Percentiles rank a stretch among this genome's conserved stretches.
phyloP scores from a whole-genome alignment of 2,329 filamentous ascomycete species.

The Acarospora socialis region DNA sequence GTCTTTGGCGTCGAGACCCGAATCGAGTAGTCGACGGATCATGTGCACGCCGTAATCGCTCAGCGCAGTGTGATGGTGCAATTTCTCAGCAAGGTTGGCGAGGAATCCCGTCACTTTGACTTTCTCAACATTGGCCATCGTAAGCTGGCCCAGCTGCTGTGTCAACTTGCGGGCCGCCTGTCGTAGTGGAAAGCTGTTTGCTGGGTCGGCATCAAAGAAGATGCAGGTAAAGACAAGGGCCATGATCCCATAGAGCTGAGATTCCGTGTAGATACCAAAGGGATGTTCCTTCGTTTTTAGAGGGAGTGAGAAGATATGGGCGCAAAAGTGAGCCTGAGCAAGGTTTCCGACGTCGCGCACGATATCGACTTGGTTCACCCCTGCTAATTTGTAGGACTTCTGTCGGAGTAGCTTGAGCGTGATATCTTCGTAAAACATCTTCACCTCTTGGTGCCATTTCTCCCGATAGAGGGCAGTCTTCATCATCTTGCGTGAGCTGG shows the following conservation, averaged over 20 bases:
- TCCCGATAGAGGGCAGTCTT: slow-evolving; percentile 29
- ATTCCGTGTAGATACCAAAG: slow-evolving; percentile 38
- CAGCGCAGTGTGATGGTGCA: slow-evolving; percentile 30
- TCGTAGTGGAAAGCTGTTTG: slow-evolving; percentile 37
- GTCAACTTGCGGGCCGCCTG: slow-evolving; percentile 34
- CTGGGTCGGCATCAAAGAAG: slow-evolving; percentile 41
- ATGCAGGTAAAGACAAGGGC: slow-evolving; percentile 38
- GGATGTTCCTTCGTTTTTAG: slow-evolving; percentile 39
- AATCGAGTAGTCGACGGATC: slow-evolving; percentile 37
- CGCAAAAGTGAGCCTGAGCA: slow-evolving; percentile 40
- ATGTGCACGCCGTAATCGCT: slow-evolving; percentile 41
- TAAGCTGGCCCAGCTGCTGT: slow-evolving; percentile 35
- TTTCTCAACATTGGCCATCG: slow-evolving; percentile 34
- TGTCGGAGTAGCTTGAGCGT: slow-evolving; percentile 30
- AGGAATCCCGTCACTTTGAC: slow-evolving; percentile 29
- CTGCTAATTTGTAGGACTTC: slow-evolving; percentile 33
- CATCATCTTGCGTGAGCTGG: slow-evolving; percentile 30
- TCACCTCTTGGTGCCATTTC: slow-evolving; percentile 32
- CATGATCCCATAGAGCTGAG: slow-evolving; percentile 40
- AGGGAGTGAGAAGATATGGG: slow-evolving; percentile 40
- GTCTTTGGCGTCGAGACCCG: slow-evolving; percentile 31
- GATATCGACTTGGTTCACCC: slow-evolving; percentile 13
- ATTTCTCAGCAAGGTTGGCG: slow-evolving; percentile 25
- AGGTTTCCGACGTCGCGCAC: slow-evolving; percentile 12
- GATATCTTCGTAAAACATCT: slow-evolving; percentile 34